Evolutionary conservation across 1,284 basidiomycete genomes (phyloP).

Genomic region (Ceratobasidium sp.): DNA sequence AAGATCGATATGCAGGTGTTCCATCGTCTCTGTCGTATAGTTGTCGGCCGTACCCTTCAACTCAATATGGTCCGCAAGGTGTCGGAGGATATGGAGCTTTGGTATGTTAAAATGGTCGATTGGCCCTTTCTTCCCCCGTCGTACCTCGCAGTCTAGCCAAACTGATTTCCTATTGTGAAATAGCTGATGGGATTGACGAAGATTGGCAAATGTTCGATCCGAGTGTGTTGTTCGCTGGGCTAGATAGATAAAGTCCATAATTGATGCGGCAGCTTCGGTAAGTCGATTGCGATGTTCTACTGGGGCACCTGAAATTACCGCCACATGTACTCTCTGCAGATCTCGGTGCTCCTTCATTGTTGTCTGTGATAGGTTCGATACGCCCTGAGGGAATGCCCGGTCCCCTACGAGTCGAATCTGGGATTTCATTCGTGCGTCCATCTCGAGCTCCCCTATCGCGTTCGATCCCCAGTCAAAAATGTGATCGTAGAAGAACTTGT

Average conservation of each 20-base stretch:
- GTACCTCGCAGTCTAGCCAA: neutral
- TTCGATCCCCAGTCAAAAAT: too few relatives aligned
- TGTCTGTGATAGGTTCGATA: constrained; percentile 17
- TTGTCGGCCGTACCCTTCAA: constrained; percentile 13
- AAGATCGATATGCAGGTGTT: constrained; percentile 27
- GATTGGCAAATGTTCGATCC: neutral
- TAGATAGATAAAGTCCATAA: constrained; percentile 20
- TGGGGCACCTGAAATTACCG: neutral
- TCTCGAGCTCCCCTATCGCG: too few relatives aligned
- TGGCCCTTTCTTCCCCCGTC: constrained; percentile 2
- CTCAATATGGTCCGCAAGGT: constrained; percentile 1
- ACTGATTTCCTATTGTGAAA: neutral
- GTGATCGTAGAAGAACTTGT: too few relatives aligned
- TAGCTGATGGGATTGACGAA: neutral
- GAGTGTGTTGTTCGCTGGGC: constrained; percentile 4
- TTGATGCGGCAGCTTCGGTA: constrained; percentile 8
- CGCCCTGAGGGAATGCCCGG: neutral
- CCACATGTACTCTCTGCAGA: neutral
- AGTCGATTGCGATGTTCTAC: neutral
- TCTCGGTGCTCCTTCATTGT: constrained; percentile 21
- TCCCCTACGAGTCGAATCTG: neutral
- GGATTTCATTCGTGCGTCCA: neutral
- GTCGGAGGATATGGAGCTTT: constrained; percentile 31
- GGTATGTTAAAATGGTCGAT: constrained; percentile 30
- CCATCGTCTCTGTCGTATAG: constrained; percentile 37